Evolutionary conservation across 1,284 basidiomycete species (phyloP).

Genomic region (Coriolopsis trogii): DNA sequence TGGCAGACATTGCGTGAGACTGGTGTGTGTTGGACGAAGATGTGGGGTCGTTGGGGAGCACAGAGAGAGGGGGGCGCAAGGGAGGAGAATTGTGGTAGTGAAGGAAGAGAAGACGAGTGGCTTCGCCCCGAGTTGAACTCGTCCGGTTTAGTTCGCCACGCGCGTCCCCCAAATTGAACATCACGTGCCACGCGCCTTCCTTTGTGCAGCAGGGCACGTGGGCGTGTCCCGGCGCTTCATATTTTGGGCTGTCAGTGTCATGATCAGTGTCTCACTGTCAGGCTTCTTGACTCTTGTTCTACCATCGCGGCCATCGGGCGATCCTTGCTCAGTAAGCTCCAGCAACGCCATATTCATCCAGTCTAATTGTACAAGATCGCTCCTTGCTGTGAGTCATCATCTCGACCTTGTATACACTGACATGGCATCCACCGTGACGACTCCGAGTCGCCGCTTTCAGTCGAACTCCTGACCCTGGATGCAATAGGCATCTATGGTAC

Average conservation of each 20-base stretch:
- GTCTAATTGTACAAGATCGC: no score
- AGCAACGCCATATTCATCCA: no score
- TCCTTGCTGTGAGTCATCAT: no score
- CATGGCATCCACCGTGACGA: no score
- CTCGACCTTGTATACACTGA: no score
- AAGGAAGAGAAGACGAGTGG: slow-evolving; percentile 13
- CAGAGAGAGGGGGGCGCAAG: not conserved
- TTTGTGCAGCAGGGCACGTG: slow-evolving; percentile 17
- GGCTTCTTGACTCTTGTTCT: no score
- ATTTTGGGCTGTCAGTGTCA: no score
- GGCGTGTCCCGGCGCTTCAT: slow-evolving; percentile 12
- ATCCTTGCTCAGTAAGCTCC: no score
- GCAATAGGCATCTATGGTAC: not conserved
- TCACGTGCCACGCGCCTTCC: slow-evolving; percentile 31
- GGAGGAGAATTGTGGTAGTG: slow-evolving; percentile 19
- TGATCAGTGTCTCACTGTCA: no score
- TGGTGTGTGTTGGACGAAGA: not conserved
- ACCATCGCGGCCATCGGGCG: no score
- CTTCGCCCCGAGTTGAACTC: slow-evolving; percentile 17
- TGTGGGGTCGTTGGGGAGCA: not conserved
- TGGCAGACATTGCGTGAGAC: slow-evolving; percentile 56
- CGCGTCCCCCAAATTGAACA: slow-evolving; percentile 26
- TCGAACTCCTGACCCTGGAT: no score
- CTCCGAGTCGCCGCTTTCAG: no score
- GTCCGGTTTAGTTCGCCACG: slow-evolving; percentile 18